Evolutionary conservation across 139 green algal species (phyloP).

Genomic region (Nannochloris sp.): DNA sequence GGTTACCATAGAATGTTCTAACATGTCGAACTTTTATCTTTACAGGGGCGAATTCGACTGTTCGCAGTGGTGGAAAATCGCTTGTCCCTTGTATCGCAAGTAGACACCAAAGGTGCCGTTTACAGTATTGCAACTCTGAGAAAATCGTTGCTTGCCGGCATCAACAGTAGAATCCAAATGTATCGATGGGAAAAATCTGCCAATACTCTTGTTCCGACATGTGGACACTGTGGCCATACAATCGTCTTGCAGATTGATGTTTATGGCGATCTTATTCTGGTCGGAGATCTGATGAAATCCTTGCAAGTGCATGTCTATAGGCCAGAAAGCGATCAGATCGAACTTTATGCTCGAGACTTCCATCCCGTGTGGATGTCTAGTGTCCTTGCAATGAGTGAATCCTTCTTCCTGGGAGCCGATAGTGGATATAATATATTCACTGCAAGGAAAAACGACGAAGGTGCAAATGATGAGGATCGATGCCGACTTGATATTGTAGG

Average conservation of each 20-base stretch:
- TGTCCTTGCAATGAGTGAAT: slow-evolving; percentile 79
- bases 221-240: slow-evolving; percentile 64
- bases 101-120: slow-evolving; percentile 77
- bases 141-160: slow-evolving; percentile 72
- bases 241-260: slow-evolving; percentile 70
- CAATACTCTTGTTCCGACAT: slow-evolving; percentile 65
- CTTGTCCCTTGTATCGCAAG: slow-evolving; percentile 58
- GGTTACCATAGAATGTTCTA: not conserved
- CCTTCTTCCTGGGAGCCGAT: slow-evolving; percentile 73
- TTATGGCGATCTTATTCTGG: slow-evolving; percentile 73
- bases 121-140: slow-evolving; percentile 74
- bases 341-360: slow-evolving; percentile 62
- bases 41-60: slow-evolving; percentile 66
- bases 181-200: slow-evolving; percentile 43
- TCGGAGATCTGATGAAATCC: slow-evolving; percentile 93
- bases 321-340: slow-evolving; percentile 56
- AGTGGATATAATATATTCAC: slow-evolving; percentile 84
- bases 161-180: slow-evolving; percentile 89
- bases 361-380: slow-evolving; percentile 84
- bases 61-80: slow-evolving; percentile 39
- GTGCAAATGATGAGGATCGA: slow-evolving; percentile 80
- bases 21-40: not conserved
- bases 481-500: slow-evolving; percentile 44
- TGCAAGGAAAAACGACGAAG: slow-evolving; percentile 64
- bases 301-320: slow-evolving; percentile 77